These are phyloP conservation scores for Pelargonium myrrhifolium DNA, from an alignment of 441 rosid species.

Conservation along the genomic window DNA sequence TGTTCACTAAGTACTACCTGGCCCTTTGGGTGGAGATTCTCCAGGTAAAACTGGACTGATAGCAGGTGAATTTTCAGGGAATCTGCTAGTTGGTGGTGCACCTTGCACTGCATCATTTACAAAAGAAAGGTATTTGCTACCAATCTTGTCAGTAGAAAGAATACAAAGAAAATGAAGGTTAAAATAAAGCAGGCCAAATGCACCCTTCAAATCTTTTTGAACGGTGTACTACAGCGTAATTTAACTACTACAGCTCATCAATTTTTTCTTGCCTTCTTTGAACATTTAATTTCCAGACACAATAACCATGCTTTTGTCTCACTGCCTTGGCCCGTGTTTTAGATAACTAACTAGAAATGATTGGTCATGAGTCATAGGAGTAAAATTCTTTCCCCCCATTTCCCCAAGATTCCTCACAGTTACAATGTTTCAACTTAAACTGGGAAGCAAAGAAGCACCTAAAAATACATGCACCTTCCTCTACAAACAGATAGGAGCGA, in stretches of 20 bases:
- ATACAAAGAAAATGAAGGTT: constrained; percentile 7
- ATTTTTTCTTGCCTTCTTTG: no score
- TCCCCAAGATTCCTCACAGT: no score
- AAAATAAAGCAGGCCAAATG: constrained; percentile 21
- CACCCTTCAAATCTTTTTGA: not conserved
- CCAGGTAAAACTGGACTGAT: constrained; percentile 33
- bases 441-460: no score
- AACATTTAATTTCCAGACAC: no score
- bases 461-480: no score
- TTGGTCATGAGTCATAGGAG: no score
- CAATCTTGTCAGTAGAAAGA: not conserved
- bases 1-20: not conserved
- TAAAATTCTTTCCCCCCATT: no score
- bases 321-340: no score
- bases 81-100: constrained; percentile 27
- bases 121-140: constrained; percentile 6
- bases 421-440: no score
- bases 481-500: no score
- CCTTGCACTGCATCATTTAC: constrained; percentile 25
- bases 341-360: no score
- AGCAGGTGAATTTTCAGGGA: constrained; percentile 33
- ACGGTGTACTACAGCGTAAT: constrained; percentile 16
- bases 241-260: not conserved
- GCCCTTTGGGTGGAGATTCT: constrained; percentile 30
- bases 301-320: no score